These are phyloP conservation scores for Malbranchea zuffiana DNA, from an alignment of 2,329 filamentous ascomycete genomes.

Conservation along the genomic window DNA sequence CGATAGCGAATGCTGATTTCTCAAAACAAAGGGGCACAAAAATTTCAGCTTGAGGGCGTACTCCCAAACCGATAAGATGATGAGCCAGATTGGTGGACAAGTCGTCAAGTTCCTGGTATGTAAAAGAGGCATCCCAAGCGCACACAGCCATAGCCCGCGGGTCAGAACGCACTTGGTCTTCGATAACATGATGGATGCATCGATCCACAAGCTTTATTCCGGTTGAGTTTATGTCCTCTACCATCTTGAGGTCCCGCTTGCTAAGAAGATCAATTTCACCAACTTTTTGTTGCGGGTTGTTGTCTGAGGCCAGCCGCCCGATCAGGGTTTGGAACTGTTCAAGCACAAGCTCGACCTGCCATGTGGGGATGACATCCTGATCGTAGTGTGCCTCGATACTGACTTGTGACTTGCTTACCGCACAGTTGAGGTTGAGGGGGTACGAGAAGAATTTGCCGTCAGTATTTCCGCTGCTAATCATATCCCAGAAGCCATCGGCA, in stretches of 20 bases:
- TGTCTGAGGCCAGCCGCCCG: slow-evolving; percentile 6
- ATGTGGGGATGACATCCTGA: slow-evolving; percentile 11
- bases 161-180: slow-evolving; percentile 9
- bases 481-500: slow-evolving; percentile 13
- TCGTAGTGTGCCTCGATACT: slow-evolving; percentile 15
- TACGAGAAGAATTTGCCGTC: slow-evolving; percentile 14
- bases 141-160: slow-evolving; percentile 17
- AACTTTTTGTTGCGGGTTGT: slow-evolving; percentile 7
- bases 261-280: slow-evolving; percentile 11
- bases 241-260: slow-evolving; percentile 5
- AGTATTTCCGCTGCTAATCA: slow-evolving; percentile 7
- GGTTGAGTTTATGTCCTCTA: slow-evolving; percentile 8
- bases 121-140: slow-evolving; percentile 35
- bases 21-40: slow-evolving; percentile 64
- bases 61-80: slow-evolving; percentile 40
- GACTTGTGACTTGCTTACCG: slow-evolving; percentile 8
- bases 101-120: slow-evolving; percentile 55
- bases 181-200: slow-evolving; percentile 18
- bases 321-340: slow-evolving; percentile 15
- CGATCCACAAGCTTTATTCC: slow-evolving; percentile 15
- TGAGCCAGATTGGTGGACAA: slow-evolving; percentile 54
- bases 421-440: slow-evolving; percentile 14
- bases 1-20: slow-evolving; percentile 61
- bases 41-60: slow-evolving; percentile 43
- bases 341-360: slow-evolving; percentile 15